Evolutionary conservation across 164 flowering plant species (phyloP).

Genomic region (Sedum album): DNA sequence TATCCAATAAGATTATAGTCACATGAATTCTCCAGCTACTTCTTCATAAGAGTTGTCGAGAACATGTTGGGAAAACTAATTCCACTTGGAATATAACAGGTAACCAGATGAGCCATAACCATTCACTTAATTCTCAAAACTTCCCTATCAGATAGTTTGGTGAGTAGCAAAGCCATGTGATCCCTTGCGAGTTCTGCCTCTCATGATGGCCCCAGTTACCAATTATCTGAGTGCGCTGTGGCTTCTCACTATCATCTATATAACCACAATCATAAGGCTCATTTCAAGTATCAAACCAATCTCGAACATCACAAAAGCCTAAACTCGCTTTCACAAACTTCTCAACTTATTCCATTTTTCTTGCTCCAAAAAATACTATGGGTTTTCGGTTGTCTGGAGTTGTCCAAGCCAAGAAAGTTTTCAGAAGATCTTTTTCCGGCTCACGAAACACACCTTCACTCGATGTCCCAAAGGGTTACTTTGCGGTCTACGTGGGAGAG

Average conservation of each 20-base stretch:
- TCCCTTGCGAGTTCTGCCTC: too few relatives aligned
- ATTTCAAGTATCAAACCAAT: not conserved
- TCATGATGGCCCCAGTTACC: too few relatives aligned
- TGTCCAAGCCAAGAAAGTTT: not conserved
- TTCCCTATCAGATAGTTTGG: too few relatives aligned
- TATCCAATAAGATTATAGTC: too few relatives aligned
- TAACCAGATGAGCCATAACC: too few relatives aligned
- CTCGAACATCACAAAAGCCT: not conserved
- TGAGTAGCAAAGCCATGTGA: too few relatives aligned
- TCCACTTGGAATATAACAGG: too few relatives aligned
- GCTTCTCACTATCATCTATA: not conserved
- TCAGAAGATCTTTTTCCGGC: slow-evolving; percentile 2
- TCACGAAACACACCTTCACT: not conserved
- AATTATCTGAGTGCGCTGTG: too few relatives aligned
- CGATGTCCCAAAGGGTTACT: slow-evolving; percentile 7
- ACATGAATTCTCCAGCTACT: too few relatives aligned
- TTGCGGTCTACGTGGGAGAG: slow-evolving; percentile 6
- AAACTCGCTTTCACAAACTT: not conserved
- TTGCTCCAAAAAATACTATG: not conserved
- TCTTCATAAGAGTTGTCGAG: too few relatives aligned
- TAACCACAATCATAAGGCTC: not conserved
- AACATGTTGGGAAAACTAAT: too few relatives aligned
- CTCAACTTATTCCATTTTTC: not conserved
- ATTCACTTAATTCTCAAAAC: too few relatives aligned
- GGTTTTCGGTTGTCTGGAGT: not conserved